Base-by-base conservation (phyloP, 2,329 filamentous ascomycete species). In the Alternaria ethzedia region DNA sequence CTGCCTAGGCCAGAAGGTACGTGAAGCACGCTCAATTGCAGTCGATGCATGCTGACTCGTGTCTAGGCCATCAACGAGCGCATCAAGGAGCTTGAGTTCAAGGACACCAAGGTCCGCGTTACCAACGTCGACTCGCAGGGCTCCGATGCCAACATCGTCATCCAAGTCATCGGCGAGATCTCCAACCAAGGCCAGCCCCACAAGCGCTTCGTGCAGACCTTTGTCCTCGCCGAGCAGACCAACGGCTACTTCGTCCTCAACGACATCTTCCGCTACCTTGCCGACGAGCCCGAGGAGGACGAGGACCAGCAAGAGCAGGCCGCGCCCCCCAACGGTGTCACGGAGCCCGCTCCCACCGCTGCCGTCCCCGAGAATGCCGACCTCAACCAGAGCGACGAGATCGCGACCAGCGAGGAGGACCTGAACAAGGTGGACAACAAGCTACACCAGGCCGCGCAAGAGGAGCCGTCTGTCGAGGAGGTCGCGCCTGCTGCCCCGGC, bases 231-330 rank as follows among this genome's bases (percentile, higher is more conserved):
- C 52, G 90, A 95, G 81, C 96, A 99, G 84, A 93, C 93, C 54
- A 97, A 95, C 61, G 96, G 96, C 68, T 99, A 98, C 86, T 99
- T 97, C 75, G 95, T 99, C 32, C 88, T 99, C 74, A 99, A 99
- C 82, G 96, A 99, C 78, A 97, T 99, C 79, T 93, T 98, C 85
- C 89, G 96, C 73, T 98, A 96, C 82, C 90, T 99, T 70, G 89
- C 91, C 69, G 93, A 96, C 66, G 92, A 95, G 73, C 87, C 87
- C 45, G 94, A 97, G 65, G 92, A 89, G 72, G 86, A 88, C 51
- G 82, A 84, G 49, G 81, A 83, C 80, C 66, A 71, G 12, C 74
- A 79, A 61, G 72, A 80, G 17, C 76, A 75, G 32, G 63, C 71
- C 36, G 73, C 75, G 44, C 72, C 76, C 12, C 73, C 78, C 54